Conservation (phyloP, 306 rosid species). For the Rosa lucieae region DNA sequence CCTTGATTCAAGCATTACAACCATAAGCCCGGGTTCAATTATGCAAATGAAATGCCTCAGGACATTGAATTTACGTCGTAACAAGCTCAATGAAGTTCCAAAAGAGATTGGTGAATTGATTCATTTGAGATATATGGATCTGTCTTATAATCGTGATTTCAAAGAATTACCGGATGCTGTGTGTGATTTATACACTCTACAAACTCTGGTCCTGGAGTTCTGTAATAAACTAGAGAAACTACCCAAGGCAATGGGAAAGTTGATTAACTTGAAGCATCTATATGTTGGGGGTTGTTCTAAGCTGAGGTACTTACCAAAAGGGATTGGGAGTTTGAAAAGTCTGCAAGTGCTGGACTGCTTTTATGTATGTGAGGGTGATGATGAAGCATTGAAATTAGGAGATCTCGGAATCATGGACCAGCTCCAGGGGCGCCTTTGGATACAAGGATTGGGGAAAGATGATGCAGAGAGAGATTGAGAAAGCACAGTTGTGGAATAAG, state of each 20-base stretch:
- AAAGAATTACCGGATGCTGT: not conserved
- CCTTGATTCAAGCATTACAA: not conserved
- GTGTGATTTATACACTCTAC: not conserved
- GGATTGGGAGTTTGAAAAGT: not conserved
- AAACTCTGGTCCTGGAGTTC: not conserved
- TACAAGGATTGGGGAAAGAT: too few relatives aligned
- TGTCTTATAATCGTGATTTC: not conserved
- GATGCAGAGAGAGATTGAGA: too few relatives aligned
- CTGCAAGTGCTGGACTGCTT: not conserved
- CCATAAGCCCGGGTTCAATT: not conserved
- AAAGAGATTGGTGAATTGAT: not conserved
- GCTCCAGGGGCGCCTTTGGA: too few relatives aligned
- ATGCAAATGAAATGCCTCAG: not conserved
- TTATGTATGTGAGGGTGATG: too few relatives aligned
- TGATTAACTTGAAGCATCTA: not conserved
- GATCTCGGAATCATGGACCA: too few relatives aligned
- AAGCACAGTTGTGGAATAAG: too few relatives aligned
- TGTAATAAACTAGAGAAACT: not conserved
- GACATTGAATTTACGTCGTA: not conserved
- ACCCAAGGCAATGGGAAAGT: not conserved
- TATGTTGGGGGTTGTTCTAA: accelerated
- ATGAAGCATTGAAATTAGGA: too few relatives aligned
- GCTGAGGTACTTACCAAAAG: not conserved
- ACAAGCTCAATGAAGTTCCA: not conserved
- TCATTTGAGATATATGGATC: not conserved